Percentiles rank a stretch among this genome's conserved stretches.
These are phyloP conservation scores for Rhizopus arrhizus DNA, from an alignment of 371 early-diverging fungal species.

Conservation along the genomic window DNA sequence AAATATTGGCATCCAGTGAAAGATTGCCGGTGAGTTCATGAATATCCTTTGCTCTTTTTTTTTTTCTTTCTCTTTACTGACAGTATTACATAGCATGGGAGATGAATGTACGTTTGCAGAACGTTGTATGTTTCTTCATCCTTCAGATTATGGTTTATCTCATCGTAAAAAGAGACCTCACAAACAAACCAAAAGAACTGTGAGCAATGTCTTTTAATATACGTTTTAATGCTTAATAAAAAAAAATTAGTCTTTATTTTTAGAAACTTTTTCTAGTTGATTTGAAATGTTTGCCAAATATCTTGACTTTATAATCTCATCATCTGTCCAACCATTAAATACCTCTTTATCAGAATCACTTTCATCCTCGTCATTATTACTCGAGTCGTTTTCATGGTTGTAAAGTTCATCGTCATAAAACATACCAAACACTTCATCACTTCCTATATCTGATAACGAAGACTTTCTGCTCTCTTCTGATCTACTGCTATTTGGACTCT, in stretches of 20 bases:
- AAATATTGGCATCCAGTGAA: constrained; percentile 57
- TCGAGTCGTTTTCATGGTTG: neutral
- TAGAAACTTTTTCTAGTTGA: constrained; percentile 24
- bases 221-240: too few relatives aligned
- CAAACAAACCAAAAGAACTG: neutral
- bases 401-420: constrained; percentile 39
- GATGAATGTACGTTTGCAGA: constrained; percentile 48
- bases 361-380: constrained; percentile 10
- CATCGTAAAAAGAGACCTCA: neutral
- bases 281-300: constrained; percentile 27
- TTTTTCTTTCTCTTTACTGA: constrained; percentile 4
- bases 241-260: too few relatives aligned
- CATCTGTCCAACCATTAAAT: constrained; percentile 53
- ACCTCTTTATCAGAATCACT: constrained; percentile 25
- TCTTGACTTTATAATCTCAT: constrained; percentile 41
- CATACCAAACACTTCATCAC: constrained; percentile 51
- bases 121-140: constrained; percentile 57
- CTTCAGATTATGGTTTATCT: constrained; percentile 30
- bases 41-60: neutral
- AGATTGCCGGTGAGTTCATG: constrained; percentile 52
- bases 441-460: constrained; percentile 28
- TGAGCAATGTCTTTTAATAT: neutral
- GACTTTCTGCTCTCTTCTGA: constrained; percentile 16
- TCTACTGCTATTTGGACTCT: neutral
- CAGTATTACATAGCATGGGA: constrained; percentile 38